Evolutionary conservation across 202 grass and related monocot genomes (phyloP), one percentile per base, ranked within the genome.

Genomic region (Digitaria exilis): DNA sequence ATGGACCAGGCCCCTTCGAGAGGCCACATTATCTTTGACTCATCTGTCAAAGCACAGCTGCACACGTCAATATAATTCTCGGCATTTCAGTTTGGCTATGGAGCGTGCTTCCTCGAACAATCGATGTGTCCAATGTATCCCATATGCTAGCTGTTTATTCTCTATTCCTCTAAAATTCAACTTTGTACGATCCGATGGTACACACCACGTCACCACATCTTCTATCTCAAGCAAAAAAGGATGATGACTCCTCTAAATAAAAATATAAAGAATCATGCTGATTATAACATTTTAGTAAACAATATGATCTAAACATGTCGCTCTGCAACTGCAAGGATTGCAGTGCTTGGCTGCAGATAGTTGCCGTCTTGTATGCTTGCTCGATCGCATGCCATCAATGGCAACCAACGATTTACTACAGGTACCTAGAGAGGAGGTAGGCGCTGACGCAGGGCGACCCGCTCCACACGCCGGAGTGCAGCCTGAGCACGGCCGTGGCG

Each of bases 361-460:
- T 69, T 14, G n/a, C 65, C 25, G 62, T 41, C 64, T 22, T 16
- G 65, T 24, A 16, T 22, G 6, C 13, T 28, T 17, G 41, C 42
- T 18, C 26, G 6, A n/a, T 35, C 17, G 31, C 42, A 17, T 46
- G 42, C 70, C 29, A 14, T 52, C 34, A 52, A 30, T 35, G 59
- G 26, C 26, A 9, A 26, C 17, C n/a, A 31, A 50, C 37, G 37
- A 39, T 7, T n/a, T 39, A 37, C 26, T 61, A 88, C 7, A 88
- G 81, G 37, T 91, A 91, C 2, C 85, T 60, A 4, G 85, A 85
- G 42, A 91, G 72, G 34, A 91, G 63, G 43, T 88, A 88, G 0
- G 81, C 82, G 68, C 75, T 88, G 46, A 87, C 88, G 37, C 91
- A 93, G 0, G 91, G 79, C 15, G 85, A 93, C 6, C 85, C 75